These are phyloP conservation scores for Leishmania lainsoni DNA, from an alignment of 208 protist species.

Conservation along the genomic window DNA sequence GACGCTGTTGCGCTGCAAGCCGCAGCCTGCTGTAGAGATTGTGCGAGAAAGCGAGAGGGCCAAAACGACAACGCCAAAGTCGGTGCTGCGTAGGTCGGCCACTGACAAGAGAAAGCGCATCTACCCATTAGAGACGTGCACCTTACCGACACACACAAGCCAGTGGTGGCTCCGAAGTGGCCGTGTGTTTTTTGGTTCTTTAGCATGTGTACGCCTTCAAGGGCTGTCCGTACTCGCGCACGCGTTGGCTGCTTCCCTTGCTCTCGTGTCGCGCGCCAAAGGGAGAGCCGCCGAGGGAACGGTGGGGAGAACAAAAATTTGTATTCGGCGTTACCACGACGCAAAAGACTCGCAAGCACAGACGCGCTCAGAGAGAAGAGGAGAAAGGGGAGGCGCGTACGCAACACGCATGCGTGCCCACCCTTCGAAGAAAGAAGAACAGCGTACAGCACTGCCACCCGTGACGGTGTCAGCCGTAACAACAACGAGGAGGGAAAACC, in stretches of 20 bases:
- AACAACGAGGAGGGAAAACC: neutral
- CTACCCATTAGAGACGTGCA: neutral
- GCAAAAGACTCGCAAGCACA: neutral
- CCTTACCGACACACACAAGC: neutral
- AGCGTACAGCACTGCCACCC: neutral
- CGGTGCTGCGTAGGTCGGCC: neutral
- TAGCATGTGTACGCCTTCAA: neutral
- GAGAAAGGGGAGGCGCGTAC: neutral
- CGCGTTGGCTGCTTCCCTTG: neutral
- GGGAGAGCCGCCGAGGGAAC: too few relatives aligned
- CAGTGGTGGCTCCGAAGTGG: neutral
- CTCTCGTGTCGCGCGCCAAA: too few relatives aligned
- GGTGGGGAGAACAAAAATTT: neutral
- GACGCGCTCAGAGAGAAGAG: neutral
- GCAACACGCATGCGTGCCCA: neutral
- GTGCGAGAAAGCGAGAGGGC: neutral
- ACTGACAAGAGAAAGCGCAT: neutral
- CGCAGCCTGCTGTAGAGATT: neutral
- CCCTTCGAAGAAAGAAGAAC: neutral
- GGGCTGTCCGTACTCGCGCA: neutral
- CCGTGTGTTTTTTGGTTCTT: neutral
- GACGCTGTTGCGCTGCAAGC: neutral
- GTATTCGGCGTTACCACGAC: neutral
- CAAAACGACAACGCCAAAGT: neutral
- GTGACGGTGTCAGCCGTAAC: neutral